Base-by-base conservation (phyloP, 2,329 filamentous ascomycete species). In the Colletotrichum tropicale region DNA sequence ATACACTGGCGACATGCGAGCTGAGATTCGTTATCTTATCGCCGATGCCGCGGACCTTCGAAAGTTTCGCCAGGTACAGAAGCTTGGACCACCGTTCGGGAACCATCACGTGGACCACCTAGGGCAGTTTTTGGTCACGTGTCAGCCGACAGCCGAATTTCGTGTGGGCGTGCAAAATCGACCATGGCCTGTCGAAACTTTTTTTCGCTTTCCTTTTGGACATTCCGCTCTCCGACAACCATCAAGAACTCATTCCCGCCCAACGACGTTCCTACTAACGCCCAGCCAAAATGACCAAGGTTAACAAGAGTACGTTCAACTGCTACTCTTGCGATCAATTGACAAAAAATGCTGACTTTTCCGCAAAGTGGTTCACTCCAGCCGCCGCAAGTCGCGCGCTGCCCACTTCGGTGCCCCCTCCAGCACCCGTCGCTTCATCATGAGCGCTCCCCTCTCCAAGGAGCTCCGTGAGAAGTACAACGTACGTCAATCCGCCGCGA, bases 381-480 rank as follows among this genome's bases (percentile, higher is more conserved):
- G 96, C 86, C 93, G 96, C 90, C 94, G 96, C 91, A 99, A 99
- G 95, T 97, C 95, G 90, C 95, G 97, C 89, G 98, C 98, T 92
- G 95, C 95, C 87, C 96, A 99, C 93, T 99, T 98, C 93, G 91
- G 92, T 87, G 97, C 97, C 82, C 96, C 96, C 82, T 98, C 96
- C 87, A 96, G 94, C 91, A 92, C 95, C 86, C 96, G 97, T 89
- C 95, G 97, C 87, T 92, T 94, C 84, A 98, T 98, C 91, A 98
- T 99, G 96, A 96, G 94, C 91, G 96, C 97, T 82, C 94, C 95
- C 84, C 92, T 98, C 82, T 94, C 92, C 91, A 98, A 98, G 92
- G 97, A 99, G 91, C 93, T 99, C 87, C 94, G 96, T 86, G 96
- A 98, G 90, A 97, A 99, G 93, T 95, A 99, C 94, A 98, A 98